Base-by-base conservation (phyloP, 2,329 filamentous ascomycete species). In the Diplodia sapinea region DNA sequence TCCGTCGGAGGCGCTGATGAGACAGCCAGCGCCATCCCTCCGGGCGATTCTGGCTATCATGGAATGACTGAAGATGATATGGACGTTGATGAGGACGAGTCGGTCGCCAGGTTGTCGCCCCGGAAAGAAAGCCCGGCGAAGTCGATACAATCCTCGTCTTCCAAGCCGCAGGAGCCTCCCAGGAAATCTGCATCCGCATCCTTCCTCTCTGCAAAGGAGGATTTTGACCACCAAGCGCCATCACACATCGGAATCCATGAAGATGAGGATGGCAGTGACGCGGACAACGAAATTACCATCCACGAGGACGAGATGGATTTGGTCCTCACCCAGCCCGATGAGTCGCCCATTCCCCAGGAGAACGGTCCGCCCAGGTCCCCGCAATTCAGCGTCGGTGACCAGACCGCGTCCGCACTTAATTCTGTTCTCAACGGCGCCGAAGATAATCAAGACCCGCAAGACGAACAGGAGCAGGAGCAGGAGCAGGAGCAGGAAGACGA, bases 1-100 rank as follows among this genome's bases (percentile, higher is more conserved):
- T 51, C 66, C 36, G 23, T 20, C 11, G 38, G 38, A 40, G 72
- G 71, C 55, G 70, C 40, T 13, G 38, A 64, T 31, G 38, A 65
- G 26, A 56, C 65, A 13, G 13, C 66, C 13, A 20, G 33, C 4
- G 36, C 56, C n/a, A 59, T 65, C 36, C 56, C 47, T 7, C 55
- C 59, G 17, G 54, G 51, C 1, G 90, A 92, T 72, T 92, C 90
- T 40, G 90, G 90, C 33, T 92, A 92, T 73, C 88, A 91, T 79
- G 90, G 89, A 56, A 90, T 88, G 72, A 81, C 82, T 3, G 83
- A 85, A 65, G 85, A 88, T 66, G 80, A 80, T n/a, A 81, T 85
- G 77, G 81, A 83, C 9, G 68, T 76, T 38, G 75, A 78, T 70
- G 70, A 15, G 17, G 52, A 68, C 3, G 61, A 66, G 8, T 56